Percentiles rank a stretch among this genome's conserved stretches.
Conservation (phyloP, 2,329 filamentous ascomycete species). For the Epichloe sibirici region DNA sequence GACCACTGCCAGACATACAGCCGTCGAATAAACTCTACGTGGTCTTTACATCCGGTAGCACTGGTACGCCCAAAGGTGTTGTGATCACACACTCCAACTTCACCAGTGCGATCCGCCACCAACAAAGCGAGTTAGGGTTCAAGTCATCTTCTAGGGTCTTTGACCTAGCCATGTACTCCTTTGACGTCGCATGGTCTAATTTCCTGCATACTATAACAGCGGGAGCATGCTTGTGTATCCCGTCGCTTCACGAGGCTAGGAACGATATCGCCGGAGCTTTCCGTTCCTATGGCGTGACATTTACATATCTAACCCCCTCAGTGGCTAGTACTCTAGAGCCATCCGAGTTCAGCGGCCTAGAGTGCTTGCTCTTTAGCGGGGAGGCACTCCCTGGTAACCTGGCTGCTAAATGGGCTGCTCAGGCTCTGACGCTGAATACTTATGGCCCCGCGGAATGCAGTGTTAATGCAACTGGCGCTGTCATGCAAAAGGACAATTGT, state of each 20-base stretch:
- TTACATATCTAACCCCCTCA: conserved; percentile 31
- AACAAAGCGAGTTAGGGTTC: conserved; percentile 2
- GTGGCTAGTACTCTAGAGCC: conserved; percentile 22
- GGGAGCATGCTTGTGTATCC: conserved; percentile 7
- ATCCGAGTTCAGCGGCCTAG: background rate
- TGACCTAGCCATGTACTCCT: conserved; percentile 6
- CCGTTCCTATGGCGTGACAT: conserved; percentile 26
- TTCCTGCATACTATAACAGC: conserved; percentile 3
- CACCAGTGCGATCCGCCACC: conserved; percentile 3
- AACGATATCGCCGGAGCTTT: conserved; percentile 31
- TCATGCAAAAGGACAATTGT: too few relatives aligned
- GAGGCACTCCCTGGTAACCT: background rate
- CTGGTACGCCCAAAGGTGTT: conserved; percentile 11
- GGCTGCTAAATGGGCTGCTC: conserved; percentile 1
- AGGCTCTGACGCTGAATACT: background rate
- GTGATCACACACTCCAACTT: conserved; percentile 8
- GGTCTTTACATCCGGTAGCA: conserved; percentile 12
- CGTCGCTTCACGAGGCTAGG: conserved; percentile 18
- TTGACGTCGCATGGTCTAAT: conserved; percentile 6
- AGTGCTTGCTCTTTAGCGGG: background rate
- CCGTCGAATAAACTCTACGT: conserved; percentile 3
- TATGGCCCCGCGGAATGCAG: conserved; percentile 6
- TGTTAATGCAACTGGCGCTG: background rate
- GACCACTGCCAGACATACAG: background rate
- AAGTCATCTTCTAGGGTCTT: conserved; percentile 2